Base-by-base conservation (phyloP, 345 rosid species). In the Angophora floribunda region DNA sequence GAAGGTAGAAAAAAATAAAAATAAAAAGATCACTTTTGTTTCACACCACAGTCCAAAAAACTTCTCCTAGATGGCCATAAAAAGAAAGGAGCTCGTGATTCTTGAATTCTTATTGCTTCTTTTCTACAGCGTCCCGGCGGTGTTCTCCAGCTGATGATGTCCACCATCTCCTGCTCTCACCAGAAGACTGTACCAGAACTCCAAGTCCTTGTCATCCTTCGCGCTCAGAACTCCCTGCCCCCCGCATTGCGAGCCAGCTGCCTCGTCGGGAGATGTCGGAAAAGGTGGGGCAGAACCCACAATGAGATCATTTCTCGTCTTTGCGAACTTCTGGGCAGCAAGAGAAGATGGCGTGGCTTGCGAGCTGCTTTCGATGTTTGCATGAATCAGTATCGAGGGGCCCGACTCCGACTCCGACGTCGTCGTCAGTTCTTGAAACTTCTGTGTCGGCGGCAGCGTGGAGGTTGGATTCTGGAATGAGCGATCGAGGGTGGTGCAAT, bases 131-230 rank as follows among this genome's bases (percentile, higher is more conserved):
- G 80, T 86, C 24, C 67, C 11, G 24, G 87, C 36, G 9, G 52
- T 5, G 53, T 70, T 86, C 80, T 22, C 52, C 80, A 26, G 1
- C 24, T 86, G 32, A 45, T 86, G 30, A 47, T 30, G 51, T 44
- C 41, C 79, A n/a, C n/a, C n/a, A 15, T 67, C 88, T 65, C 85
- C 89, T 47, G 90, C 90, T 52, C 45, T 70, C 53, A 47, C 15
- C 28, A 85, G 22, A 32, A 88, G 87, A 6, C 45, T 78, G 87
- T 86, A 51, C 90, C 90, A 88, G 87, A 88, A 88, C 45, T 86
- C 90, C 85, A 63, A 70, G 75, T 30, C 75, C 70, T 88, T 41
- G 44, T 88, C 85, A 16, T 32, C 85, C 85, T 47, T 67, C 85
- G 10, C 17, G 30, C 84, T 41, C 84, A 11, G 15, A 75, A 5